Evolutionary conservation across 1,284 basidiomycete species (phyloP).

Genomic region (Microbotryum violaceum): DNA sequence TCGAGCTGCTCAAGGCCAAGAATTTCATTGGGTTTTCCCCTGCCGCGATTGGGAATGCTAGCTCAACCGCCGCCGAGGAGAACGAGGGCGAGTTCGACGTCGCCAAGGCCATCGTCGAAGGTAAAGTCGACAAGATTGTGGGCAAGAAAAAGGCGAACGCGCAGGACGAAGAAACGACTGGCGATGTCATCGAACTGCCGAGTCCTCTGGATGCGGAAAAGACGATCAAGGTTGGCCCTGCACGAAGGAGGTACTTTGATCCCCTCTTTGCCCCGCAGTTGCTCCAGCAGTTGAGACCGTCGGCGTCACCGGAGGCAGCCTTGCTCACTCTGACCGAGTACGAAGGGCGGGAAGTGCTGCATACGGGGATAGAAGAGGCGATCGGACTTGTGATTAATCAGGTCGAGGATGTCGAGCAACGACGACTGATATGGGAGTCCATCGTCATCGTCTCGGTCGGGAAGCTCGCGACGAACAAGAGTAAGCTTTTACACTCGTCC

Average conservation of each 20-base stretch:
- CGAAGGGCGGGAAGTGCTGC: constrained; percentile 12
- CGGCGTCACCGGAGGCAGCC: constrained; percentile 2
- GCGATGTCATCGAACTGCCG: constrained; percentile 66
- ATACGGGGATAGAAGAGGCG: constrained; percentile 32
- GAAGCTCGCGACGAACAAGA: constrained; percentile 66
- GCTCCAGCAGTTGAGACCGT: constrained; percentile 32
- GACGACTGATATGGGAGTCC: constrained; percentile 68
- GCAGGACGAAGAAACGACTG: constrained; percentile 44
- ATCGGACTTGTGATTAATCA: constrained; percentile 48
- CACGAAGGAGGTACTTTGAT: constrained; percentile 82
- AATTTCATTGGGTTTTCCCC: constrained; percentile 46
- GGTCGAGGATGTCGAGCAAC: constrained; percentile 44
- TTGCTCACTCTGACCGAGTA: constrained; percentile 33
- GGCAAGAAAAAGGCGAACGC: constrained; percentile 47
- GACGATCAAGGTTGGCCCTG: constrained; percentile 70
- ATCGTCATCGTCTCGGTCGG: constrained; percentile 65
- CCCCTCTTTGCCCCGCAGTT: constrained; percentile 68
- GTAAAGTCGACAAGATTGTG: constrained; percentile 49
- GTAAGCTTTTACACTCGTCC: constrained; percentile 44
- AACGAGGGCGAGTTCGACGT: constrained; percentile 69
- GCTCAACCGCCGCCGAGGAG: constrained; percentile 56
- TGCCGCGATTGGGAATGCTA: constrained; percentile 56
- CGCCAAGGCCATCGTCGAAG: constrained; percentile 46
- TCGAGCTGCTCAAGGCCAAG: constrained; percentile 50
- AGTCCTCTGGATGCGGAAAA: constrained; percentile 63